A percentile compares a stretch with the other conserved stretches of the same genome.
These are phyloP conservation scores for Pulveroboletus sp. DNA, from an alignment of 768 basidiomycete species.

Conservation along the genomic window DNA sequence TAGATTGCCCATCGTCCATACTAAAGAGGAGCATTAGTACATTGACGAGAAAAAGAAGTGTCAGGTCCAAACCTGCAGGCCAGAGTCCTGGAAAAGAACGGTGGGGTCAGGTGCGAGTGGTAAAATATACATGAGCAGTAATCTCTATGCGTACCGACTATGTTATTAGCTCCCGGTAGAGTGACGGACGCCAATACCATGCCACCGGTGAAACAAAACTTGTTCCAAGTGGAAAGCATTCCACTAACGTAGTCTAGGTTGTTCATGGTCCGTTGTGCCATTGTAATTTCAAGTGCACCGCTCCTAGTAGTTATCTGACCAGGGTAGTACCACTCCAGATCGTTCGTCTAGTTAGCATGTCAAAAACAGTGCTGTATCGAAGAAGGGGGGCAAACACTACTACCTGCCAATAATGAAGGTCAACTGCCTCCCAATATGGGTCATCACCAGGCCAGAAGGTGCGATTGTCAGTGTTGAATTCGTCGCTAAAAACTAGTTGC, in stretches of 20 bases:
- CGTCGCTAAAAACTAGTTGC: constrained; percentile 83
- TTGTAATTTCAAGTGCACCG: constrained; percentile 72
- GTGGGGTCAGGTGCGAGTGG: background rate
- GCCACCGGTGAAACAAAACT: constrained; percentile 93
- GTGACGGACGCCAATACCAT: constrained; percentile 64
- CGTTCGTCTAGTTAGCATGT: constrained; percentile 46
- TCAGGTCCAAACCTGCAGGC: constrained; percentile 48
- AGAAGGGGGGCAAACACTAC: constrained; percentile 5
- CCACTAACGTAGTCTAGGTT: constrained; percentile 69
- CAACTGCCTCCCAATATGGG: constrained; percentile 82
- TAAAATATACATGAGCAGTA: background rate
- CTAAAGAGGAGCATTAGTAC: constrained; percentile 18
- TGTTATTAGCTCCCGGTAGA: constrained; percentile 60
- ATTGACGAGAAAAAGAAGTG: background rate
- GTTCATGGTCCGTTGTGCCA: constrained; percentile 63
- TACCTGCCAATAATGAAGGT: constrained; percentile 76
- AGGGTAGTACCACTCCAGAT: constrained; percentile 90
- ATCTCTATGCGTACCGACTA: constrained; percentile 35
- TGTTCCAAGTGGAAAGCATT: constrained; percentile 74
- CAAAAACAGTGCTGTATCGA: constrained; percentile 1
- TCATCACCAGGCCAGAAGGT: constrained; percentile 80
- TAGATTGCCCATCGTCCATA: constrained; percentile 80
- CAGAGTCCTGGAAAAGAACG: constrained; percentile 47
- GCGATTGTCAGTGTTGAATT: constrained; percentile 77
- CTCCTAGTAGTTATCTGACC: constrained; percentile 65